phyloP scores from a whole-genome alignment of 2,329 filamentous ascomycete genomes.

The Fusarium penzigii region DNA sequence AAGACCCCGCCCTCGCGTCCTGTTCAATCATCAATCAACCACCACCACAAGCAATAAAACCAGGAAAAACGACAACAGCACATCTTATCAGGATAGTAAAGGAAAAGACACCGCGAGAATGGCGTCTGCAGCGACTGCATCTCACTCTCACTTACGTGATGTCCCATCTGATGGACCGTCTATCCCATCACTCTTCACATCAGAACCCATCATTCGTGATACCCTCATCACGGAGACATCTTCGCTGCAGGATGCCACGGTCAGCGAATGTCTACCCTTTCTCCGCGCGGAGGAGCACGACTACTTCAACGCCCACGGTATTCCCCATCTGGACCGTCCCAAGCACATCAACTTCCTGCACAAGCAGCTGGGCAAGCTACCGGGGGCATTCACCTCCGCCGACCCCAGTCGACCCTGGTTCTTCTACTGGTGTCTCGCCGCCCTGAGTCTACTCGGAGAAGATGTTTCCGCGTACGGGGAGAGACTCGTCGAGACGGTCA shows the following conservation, averaged over 20 bases:
- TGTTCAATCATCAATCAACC: conserved; percentile 31
- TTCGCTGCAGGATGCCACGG: conserved; percentile 65
- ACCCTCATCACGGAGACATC: conserved; percentile 68
- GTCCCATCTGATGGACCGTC: conserved; percentile 10
- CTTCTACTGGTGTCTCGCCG: conserved; percentile 87
- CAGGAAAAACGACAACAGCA: conserved; percentile 9
- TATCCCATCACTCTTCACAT: conserved; percentile 59
- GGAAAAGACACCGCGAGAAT: conserved; percentile 7
- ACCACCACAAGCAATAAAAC: conserved; percentile 12
- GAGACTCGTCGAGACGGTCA: conserved; percentile 72
- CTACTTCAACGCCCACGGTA: conserved; percentile 67
- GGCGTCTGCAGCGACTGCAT: conserved; percentile 15
- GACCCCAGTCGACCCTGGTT: conserved; percentile 94
- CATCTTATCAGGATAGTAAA: conserved; percentile 4
- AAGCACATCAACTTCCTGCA: conserved; percentile 64
- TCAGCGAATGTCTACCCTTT: conserved; percentile 68
- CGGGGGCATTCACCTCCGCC: conserved; percentile 68
- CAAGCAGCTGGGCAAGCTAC: conserved; percentile 61
- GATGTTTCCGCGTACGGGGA: conserved; percentile 69
- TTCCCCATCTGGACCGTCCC: conserved; percentile 71
- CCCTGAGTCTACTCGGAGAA: conserved; percentile 73
- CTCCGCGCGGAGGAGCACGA: conserved; percentile 57
- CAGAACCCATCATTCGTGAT: conserved; percentile 65
- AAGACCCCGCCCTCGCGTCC: conserved; percentile 33
- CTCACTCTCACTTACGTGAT: conserved; percentile 8